phyloP scores from a whole-genome alignment of 192 early-diverging fungal genomes.

The Coemansia biformis region DNA sequence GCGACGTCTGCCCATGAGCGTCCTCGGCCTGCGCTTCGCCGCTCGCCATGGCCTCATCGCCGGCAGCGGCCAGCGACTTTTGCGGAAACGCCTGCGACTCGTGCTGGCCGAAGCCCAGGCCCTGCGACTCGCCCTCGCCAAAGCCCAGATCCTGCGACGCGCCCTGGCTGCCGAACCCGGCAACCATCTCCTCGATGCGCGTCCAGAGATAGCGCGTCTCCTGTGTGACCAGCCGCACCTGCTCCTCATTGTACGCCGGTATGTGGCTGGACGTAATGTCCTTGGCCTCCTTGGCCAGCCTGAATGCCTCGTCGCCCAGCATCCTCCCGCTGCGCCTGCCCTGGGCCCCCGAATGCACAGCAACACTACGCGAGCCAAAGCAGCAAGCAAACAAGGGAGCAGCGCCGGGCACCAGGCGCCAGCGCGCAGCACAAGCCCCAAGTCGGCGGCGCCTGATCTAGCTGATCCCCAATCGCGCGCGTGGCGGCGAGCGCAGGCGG shows the following conservation, averaged over 20 bases:
- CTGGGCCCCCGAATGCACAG: no score
- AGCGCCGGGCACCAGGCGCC: no score
- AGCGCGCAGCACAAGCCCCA: no score
- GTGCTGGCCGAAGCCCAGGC: no score
- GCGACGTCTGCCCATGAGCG: constrained; percentile 25
- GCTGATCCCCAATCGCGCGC: no score
- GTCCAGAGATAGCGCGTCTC: constrained; percentile 68
- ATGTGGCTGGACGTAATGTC: constrained; percentile 62
- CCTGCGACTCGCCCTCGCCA: no score
- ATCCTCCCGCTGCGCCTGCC: constrained; percentile 36
- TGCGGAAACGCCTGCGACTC: background rate
- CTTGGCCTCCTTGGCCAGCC: constrained; percentile 77
- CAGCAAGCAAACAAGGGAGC: no score
- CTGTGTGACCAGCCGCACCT: constrained; percentile 70
- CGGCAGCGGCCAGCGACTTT: background rate
- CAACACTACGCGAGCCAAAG: no score
- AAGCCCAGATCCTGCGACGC: no score
- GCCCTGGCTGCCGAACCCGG: constrained; percentile 12
- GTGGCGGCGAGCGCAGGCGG: no score
- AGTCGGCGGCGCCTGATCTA: no score
- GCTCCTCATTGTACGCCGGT: constrained; percentile 74
- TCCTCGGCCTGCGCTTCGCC: constrained; percentile 11
- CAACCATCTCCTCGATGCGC: constrained; percentile 48
- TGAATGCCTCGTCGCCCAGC: constrained; percentile 73
- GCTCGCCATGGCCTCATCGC: constrained; percentile 2